Conservation (phyloP, 2,329 filamentous ascomycete species). For the Cladophialophora exuberans region DNA sequence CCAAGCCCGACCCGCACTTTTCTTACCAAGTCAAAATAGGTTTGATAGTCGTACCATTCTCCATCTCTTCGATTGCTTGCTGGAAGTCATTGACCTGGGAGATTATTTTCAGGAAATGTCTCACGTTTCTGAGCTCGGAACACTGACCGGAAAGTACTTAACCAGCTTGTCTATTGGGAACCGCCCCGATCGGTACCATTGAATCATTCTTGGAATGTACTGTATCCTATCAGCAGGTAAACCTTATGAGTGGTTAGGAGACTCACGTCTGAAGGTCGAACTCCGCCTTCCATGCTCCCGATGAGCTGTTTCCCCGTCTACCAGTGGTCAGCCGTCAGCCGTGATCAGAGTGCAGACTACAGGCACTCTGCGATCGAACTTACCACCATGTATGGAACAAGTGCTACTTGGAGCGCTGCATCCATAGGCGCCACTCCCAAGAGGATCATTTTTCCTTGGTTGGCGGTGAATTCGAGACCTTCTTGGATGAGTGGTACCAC, state of each 20-base stretch:
- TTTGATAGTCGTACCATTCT: not conserved
- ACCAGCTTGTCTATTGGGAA: conserved; percentile 52
- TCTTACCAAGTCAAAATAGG: conserved; percentile 16
- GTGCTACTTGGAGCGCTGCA: too few species aligned
- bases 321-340: too few species aligned
- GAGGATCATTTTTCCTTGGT: conserved; percentile 54
- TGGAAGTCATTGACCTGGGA: not conserved
- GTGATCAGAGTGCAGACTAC: too few species aligned
- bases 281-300: too few species aligned
- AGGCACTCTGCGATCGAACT: too few species aligned
- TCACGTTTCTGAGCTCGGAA: not conserved
- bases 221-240: too few species aligned
- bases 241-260: too few species aligned
- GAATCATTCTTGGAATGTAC: conserved; percentile 49
- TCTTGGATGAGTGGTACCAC: conserved; percentile 27
- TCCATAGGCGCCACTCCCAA: conserved; percentile 55
- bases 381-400: too few species aligned
- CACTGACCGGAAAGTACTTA: conserved; percentile 44
- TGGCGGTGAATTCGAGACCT: conserved; percentile 31
- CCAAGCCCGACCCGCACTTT: too few species aligned
- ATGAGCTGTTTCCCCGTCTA: too few species aligned
- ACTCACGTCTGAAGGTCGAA: too few species aligned
- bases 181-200: conserved; percentile 51
- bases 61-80: not conserved
- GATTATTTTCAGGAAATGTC: not conserved